Evolutionary conservation across 2,329 filamentous ascomycete genomes (phyloP).

Genomic region (Sporothrix protearum): DNA sequence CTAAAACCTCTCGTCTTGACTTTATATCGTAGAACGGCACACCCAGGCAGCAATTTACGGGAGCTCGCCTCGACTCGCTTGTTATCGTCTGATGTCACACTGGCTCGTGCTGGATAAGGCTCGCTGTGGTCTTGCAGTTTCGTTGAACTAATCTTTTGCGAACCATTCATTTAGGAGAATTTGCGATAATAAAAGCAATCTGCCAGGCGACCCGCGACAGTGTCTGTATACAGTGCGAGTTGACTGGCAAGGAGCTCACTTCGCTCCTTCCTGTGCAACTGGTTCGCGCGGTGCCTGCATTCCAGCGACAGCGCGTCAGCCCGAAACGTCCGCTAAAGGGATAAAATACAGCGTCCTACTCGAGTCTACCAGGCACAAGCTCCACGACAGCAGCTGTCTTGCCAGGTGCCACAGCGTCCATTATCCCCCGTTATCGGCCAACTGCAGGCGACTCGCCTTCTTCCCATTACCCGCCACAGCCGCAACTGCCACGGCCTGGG

Average conservation of each 20-base stretch:
- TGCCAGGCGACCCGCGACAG: neutral
- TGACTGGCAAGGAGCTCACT: neutral
- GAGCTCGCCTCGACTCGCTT: neutral
- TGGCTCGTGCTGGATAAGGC: constrained; percentile 11
- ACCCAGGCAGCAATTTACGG: neutral
- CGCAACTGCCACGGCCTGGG: constrained; percentile 6
- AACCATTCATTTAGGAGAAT: neutral
- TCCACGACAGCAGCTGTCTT: neutral
- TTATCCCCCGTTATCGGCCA: neutral
- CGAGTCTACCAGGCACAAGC: neutral
- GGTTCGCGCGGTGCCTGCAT: neutral
- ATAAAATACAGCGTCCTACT: constrained; percentile 2
- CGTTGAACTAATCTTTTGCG: neutral
- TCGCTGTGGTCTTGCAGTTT: constrained; percentile 10
- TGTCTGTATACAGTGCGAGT: neutral
- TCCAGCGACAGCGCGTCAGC: neutral
- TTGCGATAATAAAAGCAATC: constrained; percentile 5
- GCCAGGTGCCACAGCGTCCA: neutral
- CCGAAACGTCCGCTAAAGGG: neutral
- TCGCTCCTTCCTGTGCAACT: neutral
- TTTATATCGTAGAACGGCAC: neutral
- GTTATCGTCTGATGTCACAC: neutral
- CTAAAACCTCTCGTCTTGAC: neutral
- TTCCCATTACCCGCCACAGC: neutral
- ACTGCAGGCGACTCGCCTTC: neutral